phyloP scores from a whole-genome alignment of 345 rosid genomes.

The Syzygium aqueum region DNA sequence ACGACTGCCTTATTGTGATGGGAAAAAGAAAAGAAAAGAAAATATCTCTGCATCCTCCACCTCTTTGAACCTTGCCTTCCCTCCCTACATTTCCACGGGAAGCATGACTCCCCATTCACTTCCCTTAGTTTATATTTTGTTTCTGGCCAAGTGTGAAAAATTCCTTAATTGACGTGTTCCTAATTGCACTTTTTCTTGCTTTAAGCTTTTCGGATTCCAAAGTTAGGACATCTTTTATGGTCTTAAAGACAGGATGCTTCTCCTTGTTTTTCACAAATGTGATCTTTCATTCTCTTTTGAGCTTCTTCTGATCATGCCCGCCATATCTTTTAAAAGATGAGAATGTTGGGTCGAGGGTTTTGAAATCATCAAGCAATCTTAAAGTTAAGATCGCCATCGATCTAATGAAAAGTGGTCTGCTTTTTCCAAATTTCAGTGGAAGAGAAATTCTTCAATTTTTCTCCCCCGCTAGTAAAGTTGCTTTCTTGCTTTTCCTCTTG shows the following conservation, averaged over 20 bases:
- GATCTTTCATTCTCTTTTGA: neutral
- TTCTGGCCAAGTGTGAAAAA: neutral
- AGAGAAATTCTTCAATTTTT: neutral
- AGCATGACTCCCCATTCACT: neutral
- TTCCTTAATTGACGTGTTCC: slow-evolving; percentile 3
- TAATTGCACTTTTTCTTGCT: neutral
- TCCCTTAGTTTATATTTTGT: neutral
- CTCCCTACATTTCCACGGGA: neutral
- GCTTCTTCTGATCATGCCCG: neutral
- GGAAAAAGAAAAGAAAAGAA: neutral
- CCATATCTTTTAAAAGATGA: slow-evolving; percentile 7
- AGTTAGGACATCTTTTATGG: slow-evolving; percentile 12
- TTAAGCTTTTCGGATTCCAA: slow-evolving; percentile 13
- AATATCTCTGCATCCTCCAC: neutral
- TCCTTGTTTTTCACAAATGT: neutral
- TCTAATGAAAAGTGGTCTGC: neutral
- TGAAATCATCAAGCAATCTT: neutral
- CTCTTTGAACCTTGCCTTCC: neutral
- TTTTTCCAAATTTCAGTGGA: slow-evolving; percentile 1
- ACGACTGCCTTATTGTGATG: neutral
- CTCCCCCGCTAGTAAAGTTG: neutral
- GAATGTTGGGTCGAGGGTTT: slow-evolving; percentile 1
- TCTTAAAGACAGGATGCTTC: neutral
- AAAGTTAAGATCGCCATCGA: slow-evolving; percentile 6
- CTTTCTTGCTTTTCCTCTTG: neutral